Percentiles rank a stretch among this genome's conserved stretches.
These are phyloP conservation scores for Chaetomium tenue DNA, from an alignment of 495 filamentous ascomycete genomes.

Conservation along the genomic window DNA sequence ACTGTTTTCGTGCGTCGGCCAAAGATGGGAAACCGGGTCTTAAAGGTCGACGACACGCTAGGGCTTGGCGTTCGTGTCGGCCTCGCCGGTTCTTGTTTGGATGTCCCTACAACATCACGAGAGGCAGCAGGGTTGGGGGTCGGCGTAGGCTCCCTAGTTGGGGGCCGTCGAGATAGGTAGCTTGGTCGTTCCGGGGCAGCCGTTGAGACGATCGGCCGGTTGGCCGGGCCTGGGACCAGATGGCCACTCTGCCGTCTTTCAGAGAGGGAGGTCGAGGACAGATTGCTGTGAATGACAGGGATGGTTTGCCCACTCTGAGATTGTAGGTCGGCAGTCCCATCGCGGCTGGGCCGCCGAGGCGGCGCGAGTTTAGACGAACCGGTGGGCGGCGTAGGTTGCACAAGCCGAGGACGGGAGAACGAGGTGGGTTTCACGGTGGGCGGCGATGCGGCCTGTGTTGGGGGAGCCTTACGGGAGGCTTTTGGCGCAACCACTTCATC, in stretches of 20 bases:
- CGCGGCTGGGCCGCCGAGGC: slow-evolving; percentile 72
- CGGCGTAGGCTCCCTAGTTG: slow-evolving; percentile 41
- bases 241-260: slow-evolving; percentile 46
- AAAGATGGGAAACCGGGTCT: slow-evolving; percentile 72
- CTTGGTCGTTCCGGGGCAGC: slow-evolving; percentile 28
- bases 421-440: slow-evolving; percentile 35
- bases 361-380: slow-evolving; percentile 40
- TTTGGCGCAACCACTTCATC: slow-evolving; percentile 38
- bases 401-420: slow-evolving; percentile 34
- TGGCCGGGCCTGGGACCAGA: slow-evolving; percentile 34
- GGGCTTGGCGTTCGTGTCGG: slow-evolving; percentile 50
- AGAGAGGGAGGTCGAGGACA: slow-evolving; percentile 52
- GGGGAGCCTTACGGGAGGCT: slow-evolving; percentile 31
- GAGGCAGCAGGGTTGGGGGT: slow-evolving; percentile 36
- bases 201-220: slow-evolving; percentile 35
- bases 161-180: slow-evolving; percentile 33
- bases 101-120: slow-evolving; percentile 21
- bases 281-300: slow-evolving; percentile 75
- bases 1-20: slow-evolving; percentile 68
- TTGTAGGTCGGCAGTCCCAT: slow-evolving; percentile 68
- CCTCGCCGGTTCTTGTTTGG: slow-evolving; percentile 38
- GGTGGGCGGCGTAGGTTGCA: slow-evolving; percentile 29
- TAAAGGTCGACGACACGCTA: slow-evolving; percentile 41
- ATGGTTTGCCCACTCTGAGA: slow-evolving; percentile 57
- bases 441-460: slow-evolving; percentile 35